Evolutionary conservation across 2,329 filamentous ascomycete species (phyloP).

Genomic region (Didymella exigua): DNA sequence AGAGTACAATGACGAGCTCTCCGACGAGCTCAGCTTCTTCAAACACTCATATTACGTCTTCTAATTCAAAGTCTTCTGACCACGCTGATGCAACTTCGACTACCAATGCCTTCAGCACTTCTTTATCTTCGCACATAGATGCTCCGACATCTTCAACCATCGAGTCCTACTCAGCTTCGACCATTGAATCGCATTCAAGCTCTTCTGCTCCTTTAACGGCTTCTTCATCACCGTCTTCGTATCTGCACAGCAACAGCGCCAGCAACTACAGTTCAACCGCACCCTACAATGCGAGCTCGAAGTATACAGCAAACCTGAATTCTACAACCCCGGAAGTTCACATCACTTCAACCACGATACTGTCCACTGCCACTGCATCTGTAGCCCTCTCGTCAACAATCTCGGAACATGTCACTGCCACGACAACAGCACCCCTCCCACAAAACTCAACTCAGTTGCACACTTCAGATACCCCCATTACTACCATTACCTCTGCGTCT

Average conservation of each 20-base stretch:
- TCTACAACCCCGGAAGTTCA: not conserved
- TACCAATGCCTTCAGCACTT: not conserved
- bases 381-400: not conserved
- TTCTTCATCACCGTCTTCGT: not conserved
- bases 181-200: too few species aligned
- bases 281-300: not conserved
- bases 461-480: too few species aligned
- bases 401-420: too few species aligned
- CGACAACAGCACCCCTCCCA: too few species aligned
- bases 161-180: too few species aligned
- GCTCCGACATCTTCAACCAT: too few species aligned
- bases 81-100: not conserved
- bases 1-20: too few species aligned
- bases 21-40: not conserved
- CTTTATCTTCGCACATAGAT: too few species aligned
- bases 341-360: not conserved
- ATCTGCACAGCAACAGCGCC: not conserved
- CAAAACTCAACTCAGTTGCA: too few species aligned
- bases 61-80: not conserved
- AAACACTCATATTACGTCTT: not conserved
- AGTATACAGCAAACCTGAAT: not conserved
- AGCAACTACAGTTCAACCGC: not conserved
- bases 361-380: not conserved
- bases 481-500: not conserved
- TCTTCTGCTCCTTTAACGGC: not conserved